Conservation (phyloP, 2,329 filamentous ascomycete species). For the Coniella lustricola region DNA sequence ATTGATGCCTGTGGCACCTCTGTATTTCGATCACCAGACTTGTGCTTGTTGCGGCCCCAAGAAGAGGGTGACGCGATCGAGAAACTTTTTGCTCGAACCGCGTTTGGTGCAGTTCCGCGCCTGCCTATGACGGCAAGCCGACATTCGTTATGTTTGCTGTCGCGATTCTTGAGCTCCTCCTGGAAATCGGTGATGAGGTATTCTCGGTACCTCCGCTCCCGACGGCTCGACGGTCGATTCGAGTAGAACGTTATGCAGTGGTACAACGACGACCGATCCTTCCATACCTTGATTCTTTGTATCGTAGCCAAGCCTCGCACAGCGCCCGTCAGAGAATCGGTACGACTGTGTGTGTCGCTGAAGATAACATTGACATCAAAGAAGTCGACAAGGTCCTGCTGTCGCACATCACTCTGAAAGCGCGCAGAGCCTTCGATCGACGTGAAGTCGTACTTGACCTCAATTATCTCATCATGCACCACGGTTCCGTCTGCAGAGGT, state of each 20-base stretch:
- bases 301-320: slow-evolving; percentile 44
- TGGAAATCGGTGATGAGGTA: slow-evolving; percentile 43
- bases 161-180: slow-evolving; percentile 36
- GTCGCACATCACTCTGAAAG: slow-evolving; percentile 43
- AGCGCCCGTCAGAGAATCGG: slow-evolving; percentile 39
- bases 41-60: slow-evolving; percentile 27
- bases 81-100: slow-evolving; percentile 31
- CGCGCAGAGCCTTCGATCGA: slow-evolving; percentile 38
- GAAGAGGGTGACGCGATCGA: slow-evolving; percentile 35
- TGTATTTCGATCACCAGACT: slow-evolving; percentile 21
- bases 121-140: slow-evolving; percentile 35
- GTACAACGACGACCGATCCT: slow-evolving; percentile 39
- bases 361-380: slow-evolving; percentile 47
- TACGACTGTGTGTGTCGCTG: slow-evolving; percentile 42
- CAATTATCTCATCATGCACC: slow-evolving; percentile 40
- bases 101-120: slow-evolving; percentile 31
- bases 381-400: slow-evolving; percentile 41
- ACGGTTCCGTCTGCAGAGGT: slow-evolving; percentile 38
- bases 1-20: slow-evolving; percentile 6
- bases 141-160: slow-evolving; percentile 39
- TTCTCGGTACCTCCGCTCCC: slow-evolving; percentile 39
- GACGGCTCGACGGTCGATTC: slow-evolving; percentile 28
- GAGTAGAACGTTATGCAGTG: slow-evolving; percentile 43
- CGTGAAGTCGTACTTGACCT: slow-evolving; percentile 45
- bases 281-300: slow-evolving; percentile 46